A percentile compares a stretch with the other conserved stretches of the same genome.
Conservation (phyloP, 495 filamentous ascomycete genomes). For the Aspergillus kassunensis region DNA sequence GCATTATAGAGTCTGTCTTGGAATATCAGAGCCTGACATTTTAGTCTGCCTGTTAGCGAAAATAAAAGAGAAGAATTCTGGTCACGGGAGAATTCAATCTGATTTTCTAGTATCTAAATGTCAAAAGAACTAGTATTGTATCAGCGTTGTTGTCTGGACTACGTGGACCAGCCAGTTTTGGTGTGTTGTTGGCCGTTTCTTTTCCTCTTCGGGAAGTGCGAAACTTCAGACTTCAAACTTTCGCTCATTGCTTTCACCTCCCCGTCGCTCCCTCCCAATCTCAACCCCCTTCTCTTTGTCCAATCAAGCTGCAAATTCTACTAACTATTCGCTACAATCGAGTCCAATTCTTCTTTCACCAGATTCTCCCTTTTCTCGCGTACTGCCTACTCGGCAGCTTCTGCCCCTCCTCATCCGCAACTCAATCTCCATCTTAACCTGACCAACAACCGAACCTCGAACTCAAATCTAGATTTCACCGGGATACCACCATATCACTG, state of each 20-base stretch:
- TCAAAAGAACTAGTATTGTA: neutral
- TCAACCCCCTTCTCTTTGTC: conserved; percentile 4
- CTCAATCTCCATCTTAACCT: conserved; percentile 10
- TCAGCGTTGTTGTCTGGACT: neutral
- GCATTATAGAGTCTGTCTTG: neutral
- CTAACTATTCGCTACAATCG: neutral
- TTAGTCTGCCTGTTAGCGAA: neutral
- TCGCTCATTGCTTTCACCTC: neutral
- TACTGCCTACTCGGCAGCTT: neutral
- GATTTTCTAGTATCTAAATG: too few species aligned
- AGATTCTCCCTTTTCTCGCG: neutral
- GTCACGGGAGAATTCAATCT: too few species aligned
- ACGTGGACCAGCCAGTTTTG: conserved; percentile 4
- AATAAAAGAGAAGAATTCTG: neutral
- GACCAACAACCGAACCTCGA: conserved; percentile 24
- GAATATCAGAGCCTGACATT: neutral
- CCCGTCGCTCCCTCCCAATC: conserved; percentile 9
- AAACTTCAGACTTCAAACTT: conserved; percentile 13
- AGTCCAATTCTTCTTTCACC: neutral
- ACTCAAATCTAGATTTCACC: conserved; percentile 21
- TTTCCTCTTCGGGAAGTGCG: conserved; percentile 23
- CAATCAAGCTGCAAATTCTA: neutral
- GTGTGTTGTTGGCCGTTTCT: conserved; percentile 1
- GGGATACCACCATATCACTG: neutral
- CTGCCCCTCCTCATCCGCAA: conserved; percentile 26